Evolutionary conservation across 2,329 filamentous ascomycete genomes (phyloP).

Genomic region (Colletotrichum shisoi): DNA sequence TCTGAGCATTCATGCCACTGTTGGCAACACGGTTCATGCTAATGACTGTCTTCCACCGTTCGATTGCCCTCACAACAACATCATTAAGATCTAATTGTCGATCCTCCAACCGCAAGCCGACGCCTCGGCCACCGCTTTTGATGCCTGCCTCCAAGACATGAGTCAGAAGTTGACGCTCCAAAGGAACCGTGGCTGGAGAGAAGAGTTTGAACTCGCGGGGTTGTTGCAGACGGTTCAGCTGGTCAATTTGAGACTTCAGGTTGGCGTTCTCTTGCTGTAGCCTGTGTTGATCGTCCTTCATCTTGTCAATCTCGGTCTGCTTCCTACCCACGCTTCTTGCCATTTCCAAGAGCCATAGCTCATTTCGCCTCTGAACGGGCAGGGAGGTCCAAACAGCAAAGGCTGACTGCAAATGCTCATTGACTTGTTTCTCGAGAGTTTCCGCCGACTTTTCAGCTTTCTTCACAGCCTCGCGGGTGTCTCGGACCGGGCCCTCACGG

Average conservation of each 20-base stretch:
- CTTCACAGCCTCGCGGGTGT: conserved; percentile 57
- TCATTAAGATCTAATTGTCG: conserved; percentile 61
- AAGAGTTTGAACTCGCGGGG: conserved; percentile 66
- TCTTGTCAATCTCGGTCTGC: conserved; percentile 62
- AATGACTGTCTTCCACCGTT: conserved; percentile 69
- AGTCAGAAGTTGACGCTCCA: conserved; percentile 59
- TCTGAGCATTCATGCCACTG: conserved; percentile 61
- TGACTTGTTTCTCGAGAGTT: conserved; percentile 72
- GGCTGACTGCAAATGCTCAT: conserved; percentile 78
- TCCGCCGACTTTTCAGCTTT: conserved; percentile 62
- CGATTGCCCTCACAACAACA: conserved; percentile 63
- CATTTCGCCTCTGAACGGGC: conserved; percentile 61
- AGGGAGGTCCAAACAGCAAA: conserved; percentile 79
- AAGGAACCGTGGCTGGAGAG: conserved; percentile 60
- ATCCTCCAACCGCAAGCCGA: conserved; percentile 61
- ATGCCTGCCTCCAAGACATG: conserved; percentile 57
- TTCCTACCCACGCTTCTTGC: conserved; percentile 66
- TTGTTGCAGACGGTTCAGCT: conserved; percentile 66
- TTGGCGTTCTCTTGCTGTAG: conserved; percentile 65
- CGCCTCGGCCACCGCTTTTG: conserved; percentile 47
- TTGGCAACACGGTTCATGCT: conserved; percentile 56
- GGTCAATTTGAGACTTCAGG: conserved; percentile 66
- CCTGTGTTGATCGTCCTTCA: conserved; percentile 59
- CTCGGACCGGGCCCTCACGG: conserved; percentile 49
- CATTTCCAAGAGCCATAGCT: conserved; percentile 69